Base-by-base conservation (phyloP, 305 asterid species). In the Fraxinus floribunda region DNA sequence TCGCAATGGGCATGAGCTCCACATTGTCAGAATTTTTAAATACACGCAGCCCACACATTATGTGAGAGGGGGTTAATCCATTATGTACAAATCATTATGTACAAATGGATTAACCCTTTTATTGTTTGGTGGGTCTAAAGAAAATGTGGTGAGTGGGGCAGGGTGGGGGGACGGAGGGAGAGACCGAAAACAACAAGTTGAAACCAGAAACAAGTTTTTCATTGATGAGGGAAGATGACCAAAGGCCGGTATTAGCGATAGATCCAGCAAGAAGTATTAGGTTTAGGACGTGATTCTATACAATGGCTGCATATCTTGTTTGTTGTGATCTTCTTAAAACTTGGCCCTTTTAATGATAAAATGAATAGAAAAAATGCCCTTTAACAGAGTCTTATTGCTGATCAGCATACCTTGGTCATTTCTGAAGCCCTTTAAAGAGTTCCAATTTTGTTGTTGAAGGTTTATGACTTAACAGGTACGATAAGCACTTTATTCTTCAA, bases 381-480 rank as follows among this genome's bases (percentile, higher is more conserved):
- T 79, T 71, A 60, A 30, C 29, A 5, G 36, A 34, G 78, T 68
- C 52, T 70, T 76, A 74, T 18, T 77, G 71, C 38, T 70, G 75
- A 73, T 49, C 52, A 13, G 85, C 79, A 82, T 74, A 72, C 77
- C 70, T 85, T 57, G 70, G 84, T 77, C 74, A 85, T 70, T 83
- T 57, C 75, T 70, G 39, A 29, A 76, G 38, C 81, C 49, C 62
- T 77, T 79, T 66, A 79, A 79, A 88, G 79, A 84, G 44, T 76
- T 82, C 72, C 86, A 70, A 72, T 85, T 77, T 85, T 91, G 82
- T 83, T 86, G 75, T 89, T 87, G 88, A 84, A 95, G 98, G 96
- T 92, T 84, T 92, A 90, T 87, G 94, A 93, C 77, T 80, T 92
- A 87, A 89, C 96, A 72, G 95, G 93, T 85, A 89, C 79, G 75